Evolutionary conservation across 805 yeast genomes (phyloP), one percentile per base, ranked within the genome.

Genomic region (Vanderwaltozyma verrucispora): DNA sequence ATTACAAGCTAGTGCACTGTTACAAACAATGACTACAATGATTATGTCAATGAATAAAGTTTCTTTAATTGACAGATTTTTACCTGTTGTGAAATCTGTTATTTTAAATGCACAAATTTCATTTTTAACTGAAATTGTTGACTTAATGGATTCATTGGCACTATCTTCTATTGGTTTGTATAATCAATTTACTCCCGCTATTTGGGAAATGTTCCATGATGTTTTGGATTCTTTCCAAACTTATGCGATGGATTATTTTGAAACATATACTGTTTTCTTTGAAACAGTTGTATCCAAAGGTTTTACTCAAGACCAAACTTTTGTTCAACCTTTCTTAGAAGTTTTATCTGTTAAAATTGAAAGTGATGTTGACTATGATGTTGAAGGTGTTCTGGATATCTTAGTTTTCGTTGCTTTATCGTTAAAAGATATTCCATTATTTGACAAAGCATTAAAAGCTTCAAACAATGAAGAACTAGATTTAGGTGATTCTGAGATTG

Each of bases 1-100:
- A 39, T 68, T 72, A 49, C 84, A 83, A 38, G 83, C 79, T 0
- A 67, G 74, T 35, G 85, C 86, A 2, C 62, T 80, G 28, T 54
- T 82, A 38, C 77, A 76, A 49, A 81, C 88, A 5, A 73, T 83
- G 73, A 71, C 79, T 14, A 80, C 89, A 0, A 80, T 83, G 65
- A 67, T 79, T 7, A 64, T 77, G 46, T 73, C 85, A 1, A 80
- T 80, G 75, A 74, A 77, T 3, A 64, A 65, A 27, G 75, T 66
- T 7, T 66, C 67, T 38, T 60, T 81, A 37, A 72, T 76, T 40
- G 68, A 68, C 26, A 70, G 71, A 5, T 69, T 80, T 43, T 53
- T 67, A 12, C 82, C 85, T 1, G 73, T 74, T 23, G 70, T 80
- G 16, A 68, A 70, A 44, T 75, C 71, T 56, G 76, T 80, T 3